Conservation (phyloP, 2,329 filamentous ascomycete genomes). For the Aureobasidium sp. region DNA sequence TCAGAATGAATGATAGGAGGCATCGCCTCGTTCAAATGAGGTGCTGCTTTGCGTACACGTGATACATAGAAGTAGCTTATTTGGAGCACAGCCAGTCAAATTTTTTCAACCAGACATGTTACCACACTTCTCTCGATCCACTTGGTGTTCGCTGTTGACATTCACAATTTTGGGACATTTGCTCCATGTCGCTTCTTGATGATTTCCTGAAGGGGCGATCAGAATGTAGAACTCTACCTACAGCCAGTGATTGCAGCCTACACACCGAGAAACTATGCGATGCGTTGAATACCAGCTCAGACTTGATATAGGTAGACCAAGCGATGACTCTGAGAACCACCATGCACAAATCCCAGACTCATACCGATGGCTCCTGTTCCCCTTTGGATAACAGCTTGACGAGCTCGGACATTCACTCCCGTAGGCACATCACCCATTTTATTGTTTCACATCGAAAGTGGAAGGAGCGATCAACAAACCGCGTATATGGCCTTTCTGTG, state of each 20-base stretch:
- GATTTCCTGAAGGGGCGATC: no score
- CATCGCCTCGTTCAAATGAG: background rate
- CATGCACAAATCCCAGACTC: no score
- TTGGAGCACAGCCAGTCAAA: background rate
- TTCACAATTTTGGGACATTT: no score
- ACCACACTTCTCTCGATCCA: no score
- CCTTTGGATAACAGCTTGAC: no score
- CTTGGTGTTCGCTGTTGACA: no score
- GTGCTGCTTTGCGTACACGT: background rate
- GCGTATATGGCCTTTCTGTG: background rate
- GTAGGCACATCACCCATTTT: no score
- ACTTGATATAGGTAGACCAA: background rate
- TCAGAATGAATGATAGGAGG: background rate
- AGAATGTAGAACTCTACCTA: no score
- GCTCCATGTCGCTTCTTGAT: no score
- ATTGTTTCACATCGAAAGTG: background rate
- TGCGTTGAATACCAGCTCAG: background rate
- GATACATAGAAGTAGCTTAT: background rate
- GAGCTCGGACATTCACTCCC: no score
- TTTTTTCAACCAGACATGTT: background rate
- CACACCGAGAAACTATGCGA: background rate
- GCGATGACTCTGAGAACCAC: background rate
- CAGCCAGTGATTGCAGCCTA: background rate
- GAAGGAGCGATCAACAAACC: background rate
- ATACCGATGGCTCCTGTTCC: no score